Base-by-base conservation (phyloP, 2,329 filamentous ascomycete species). In the Fusarium nurragi region DNA sequence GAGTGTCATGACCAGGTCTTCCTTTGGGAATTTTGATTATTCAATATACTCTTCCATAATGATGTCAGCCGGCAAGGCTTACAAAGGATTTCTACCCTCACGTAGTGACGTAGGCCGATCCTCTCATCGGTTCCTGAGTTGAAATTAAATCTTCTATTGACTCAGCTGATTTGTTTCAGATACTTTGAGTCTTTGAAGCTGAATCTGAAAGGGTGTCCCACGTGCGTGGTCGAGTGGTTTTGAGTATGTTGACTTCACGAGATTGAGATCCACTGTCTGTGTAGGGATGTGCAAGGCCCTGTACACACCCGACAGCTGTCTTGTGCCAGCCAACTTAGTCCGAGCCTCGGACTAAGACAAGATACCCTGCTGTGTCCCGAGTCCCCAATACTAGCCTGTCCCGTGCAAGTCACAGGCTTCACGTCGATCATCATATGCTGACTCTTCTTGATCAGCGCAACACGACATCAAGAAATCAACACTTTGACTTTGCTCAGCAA, bases 141-240 rank as follows among this genome's bases (percentile, higher is more conserved):
- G 4, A 10, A 9, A 3, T 23, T 19, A 13, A 4, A 11, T 5
- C 7, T 2, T 2, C 6, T 14, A 4, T 38, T 4, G 49, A n/a
- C 13, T 30, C 13, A 28, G 16, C 26, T 30, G 7, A 13, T n/a
- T 25, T 30, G 50, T 38, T 25, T 49, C 25, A 19, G 32, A n/a
- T 38, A 21, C 13, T 19, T 13, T 10, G 3, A 49, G 13, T 22
- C 18, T 47, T 4, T 28, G n/a, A n/a, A 18, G 25, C 19, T 49
- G 25, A 34, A 5, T 4, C 23, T 22, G 37, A 30, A 4, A 49
- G 16, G 18, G 19, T 25, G 19, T 3, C 43, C 50, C 50, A 53
- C 50, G 50, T 53, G 43, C 43, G 14, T 21, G 10, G 37, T 49
- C n/a, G 43, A 49, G 32, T 53, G 50, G 50, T 4, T 28, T 22